These are phyloP conservation scores for Coniella lustricola DNA, from an alignment of 2,329 filamentous ascomycete genomes.

Conservation along the genomic window DNA sequence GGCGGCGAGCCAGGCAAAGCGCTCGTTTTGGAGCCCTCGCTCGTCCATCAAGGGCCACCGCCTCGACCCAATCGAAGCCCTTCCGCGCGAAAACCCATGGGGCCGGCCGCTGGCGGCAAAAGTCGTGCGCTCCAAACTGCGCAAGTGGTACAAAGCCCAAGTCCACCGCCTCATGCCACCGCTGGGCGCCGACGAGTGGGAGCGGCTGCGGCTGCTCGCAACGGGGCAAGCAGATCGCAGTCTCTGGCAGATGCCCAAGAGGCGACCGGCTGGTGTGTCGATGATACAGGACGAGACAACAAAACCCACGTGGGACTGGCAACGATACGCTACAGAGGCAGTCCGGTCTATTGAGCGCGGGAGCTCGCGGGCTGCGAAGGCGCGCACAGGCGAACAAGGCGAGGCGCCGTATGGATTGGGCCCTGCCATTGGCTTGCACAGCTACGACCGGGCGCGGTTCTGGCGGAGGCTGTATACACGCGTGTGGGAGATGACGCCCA, in stretches of 20 bases:
- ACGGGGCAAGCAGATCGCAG: slow-evolving; percentile 31
- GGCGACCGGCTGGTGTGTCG: slow-evolving; percentile 26
- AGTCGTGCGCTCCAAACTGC: slow-evolving; percentile 35
- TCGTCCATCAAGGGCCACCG: slow-evolving; percentile 23
- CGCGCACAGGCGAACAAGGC: slow-evolving; percentile 29
- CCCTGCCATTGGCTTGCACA: slow-evolving; percentile 26
- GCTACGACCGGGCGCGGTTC: slow-evolving; percentile 30
- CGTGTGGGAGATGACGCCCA: slow-evolving; percentile 39
- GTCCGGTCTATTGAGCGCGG: slow-evolving; percentile 32
- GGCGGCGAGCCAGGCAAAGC: slow-evolving; percentile 32
- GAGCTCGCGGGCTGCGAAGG: slow-evolving; percentile 27
- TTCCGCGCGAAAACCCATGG: slow-evolving; percentile 43
- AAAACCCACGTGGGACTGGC: slow-evolving; percentile 34
- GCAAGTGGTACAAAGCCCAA: slow-evolving; percentile 40
- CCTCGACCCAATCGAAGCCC: slow-evolving; percentile 24
- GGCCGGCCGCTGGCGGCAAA: slow-evolving; percentile 36
- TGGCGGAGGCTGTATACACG: slow-evolving; percentile 41
- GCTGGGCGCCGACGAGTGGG: slow-evolving; percentile 47
- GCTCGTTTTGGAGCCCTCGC: slow-evolving; percentile 21
- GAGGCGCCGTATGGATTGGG: slow-evolving; percentile 29
- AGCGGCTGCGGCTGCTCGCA: slow-evolving; percentile 41
- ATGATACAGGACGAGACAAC: neutral
- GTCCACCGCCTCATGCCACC: slow-evolving; percentile 47
- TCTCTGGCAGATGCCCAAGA: slow-evolving; percentile 30
- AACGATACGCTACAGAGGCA: slow-evolving; percentile 32